Conservation (phyloP, 495 filamentous ascomycete species). For the Lepraria neglecta region DNA sequence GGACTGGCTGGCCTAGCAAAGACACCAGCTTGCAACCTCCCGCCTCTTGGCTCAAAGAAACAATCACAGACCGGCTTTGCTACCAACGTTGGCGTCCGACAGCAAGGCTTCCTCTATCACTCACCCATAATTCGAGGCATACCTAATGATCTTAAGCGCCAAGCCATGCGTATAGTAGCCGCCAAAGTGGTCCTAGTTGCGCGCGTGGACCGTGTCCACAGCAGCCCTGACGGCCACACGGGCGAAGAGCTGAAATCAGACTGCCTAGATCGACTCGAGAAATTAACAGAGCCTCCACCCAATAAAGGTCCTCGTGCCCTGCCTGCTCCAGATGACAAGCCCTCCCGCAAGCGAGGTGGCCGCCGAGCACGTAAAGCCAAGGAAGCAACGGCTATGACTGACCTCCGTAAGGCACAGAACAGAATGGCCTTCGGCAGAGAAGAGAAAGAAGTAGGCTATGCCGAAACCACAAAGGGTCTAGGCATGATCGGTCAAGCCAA, state of each 20-base stretch:
- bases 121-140: constrained; percentile 80
- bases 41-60: constrained; percentile 83
- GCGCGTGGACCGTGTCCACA: constrained; percentile 81
- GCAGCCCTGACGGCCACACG: constrained; percentile 69
- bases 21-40: constrained; percentile 86
- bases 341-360: constrained; percentile 85
- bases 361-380: constrained; percentile 90
- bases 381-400: constrained; percentile 95
- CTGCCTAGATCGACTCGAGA: constrained; percentile 84
- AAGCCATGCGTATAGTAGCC: constrained; percentile 92
- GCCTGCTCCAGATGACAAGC: constrained; percentile 94
- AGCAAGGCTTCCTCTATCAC: constrained; percentile 91
- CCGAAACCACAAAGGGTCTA: constrained; percentile 78
- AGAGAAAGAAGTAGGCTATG: constrained; percentile 90
- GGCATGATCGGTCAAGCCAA: constrained; percentile 91
- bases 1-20: constrained; percentile 84
- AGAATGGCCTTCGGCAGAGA: constrained; percentile 94
- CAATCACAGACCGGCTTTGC: constrained; percentile 78
- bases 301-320: constrained; percentile 84
- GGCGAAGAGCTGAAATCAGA: constrained; percentile 79
- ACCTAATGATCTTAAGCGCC: constrained; percentile 78
- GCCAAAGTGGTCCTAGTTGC: constrained; percentile 89
- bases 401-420: constrained; percentile 93
- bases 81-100: constrained; percentile 84
- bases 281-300: constrained; percentile 86